These are phyloP conservation scores for Lentinula boryana DNA, from an alignment of 768 basidiomycete genomes.

Conservation along the genomic window DNA sequence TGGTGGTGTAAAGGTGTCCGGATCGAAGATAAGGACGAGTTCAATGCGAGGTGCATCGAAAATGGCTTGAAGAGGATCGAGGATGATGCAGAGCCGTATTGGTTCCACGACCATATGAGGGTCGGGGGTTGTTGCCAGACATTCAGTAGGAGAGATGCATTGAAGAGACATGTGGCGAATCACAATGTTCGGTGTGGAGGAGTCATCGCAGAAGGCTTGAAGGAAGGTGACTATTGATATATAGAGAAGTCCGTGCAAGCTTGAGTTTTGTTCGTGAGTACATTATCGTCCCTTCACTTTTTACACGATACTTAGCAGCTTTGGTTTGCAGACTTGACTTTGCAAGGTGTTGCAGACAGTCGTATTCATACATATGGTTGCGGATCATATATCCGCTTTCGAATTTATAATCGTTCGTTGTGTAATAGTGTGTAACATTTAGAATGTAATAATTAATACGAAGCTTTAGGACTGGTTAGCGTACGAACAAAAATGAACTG, in stretches of 20 bases:
- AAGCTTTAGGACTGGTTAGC: background rate
- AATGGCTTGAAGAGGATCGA: constrained; percentile 8
- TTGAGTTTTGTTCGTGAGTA: too few relatives aligned
- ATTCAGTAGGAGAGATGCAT: constrained; percentile 41
- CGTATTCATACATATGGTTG: too few relatives aligned
- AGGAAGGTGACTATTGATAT: constrained; percentile 1
- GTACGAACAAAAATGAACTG: background rate
- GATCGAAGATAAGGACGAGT: constrained; percentile 11
- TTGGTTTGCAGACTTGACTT: background rate
- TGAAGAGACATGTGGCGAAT: constrained; percentile 38
- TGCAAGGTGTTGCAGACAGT: too few relatives aligned
- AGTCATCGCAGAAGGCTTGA: constrained; percentile 14
- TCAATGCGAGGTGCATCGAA: background rate
- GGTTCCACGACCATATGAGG: constrained; percentile 22
- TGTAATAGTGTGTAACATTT: background rate
- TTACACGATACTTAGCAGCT: background rate
- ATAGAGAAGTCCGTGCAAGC: too few relatives aligned
- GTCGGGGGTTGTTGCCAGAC: constrained; percentile 34
- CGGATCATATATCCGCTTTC: too few relatives aligned
- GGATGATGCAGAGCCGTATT: constrained; percentile 17
- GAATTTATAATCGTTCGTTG: too few relatives aligned
- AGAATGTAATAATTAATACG: background rate
- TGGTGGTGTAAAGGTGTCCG: constrained; percentile 37
- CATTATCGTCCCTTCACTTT: background rate
- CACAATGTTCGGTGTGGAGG: constrained; percentile 21